A percentile compares a stretch with the other conserved stretches of the same genome.
Conservation (phyloP, 2,329 filamentous ascomycete genomes). For the Phialophora macrospora region DNA sequence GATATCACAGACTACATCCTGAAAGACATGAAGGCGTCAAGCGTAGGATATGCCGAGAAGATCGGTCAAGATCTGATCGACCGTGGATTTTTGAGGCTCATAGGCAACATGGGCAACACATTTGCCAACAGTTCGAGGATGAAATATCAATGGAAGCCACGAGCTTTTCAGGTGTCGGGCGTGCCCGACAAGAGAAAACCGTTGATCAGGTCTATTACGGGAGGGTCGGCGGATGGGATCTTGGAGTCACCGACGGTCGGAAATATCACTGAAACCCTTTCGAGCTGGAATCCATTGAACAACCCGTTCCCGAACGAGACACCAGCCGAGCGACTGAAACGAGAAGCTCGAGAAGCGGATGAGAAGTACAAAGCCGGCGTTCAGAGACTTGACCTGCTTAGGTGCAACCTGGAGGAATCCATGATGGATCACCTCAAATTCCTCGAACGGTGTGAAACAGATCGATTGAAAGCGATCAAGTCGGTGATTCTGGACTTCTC, state of each 20-base stretch:
- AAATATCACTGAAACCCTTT: constrained; percentile 84
- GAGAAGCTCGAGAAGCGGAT: constrained; percentile 88
- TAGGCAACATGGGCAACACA: constrained; percentile 91
- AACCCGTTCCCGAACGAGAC: constrained; percentile 93
- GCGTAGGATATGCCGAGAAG: constrained; percentile 86
- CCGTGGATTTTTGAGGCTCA: constrained; percentile 82
- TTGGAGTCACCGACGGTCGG: constrained; percentile 81
- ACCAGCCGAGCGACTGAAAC: constrained; percentile 78
- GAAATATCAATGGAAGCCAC: constrained; percentile 96
- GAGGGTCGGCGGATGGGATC: constrained; percentile 60
- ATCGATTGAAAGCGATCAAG: constrained; percentile 96
- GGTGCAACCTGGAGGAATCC: constrained; percentile 93
- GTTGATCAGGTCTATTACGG: constrained; percentile 74
- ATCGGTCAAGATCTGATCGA: constrained; percentile 92
- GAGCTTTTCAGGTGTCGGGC: constrained; percentile 84
- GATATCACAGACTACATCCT: constrained; percentile 97
- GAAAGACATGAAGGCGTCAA: constrained; percentile 80
- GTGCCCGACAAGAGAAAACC: constrained; percentile 84
- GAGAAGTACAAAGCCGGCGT: constrained; percentile 90
- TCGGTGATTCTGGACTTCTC: constrained; percentile 97
- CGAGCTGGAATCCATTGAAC: constrained; percentile 91
- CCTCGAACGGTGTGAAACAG: constrained; percentile 95
- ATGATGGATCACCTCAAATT: constrained; percentile 93
- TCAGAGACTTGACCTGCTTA: constrained; percentile 82
- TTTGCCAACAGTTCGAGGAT: constrained; percentile 98